Evolutionary conservation across 345 rosid genomes (phyloP).

Genomic region (Orychophragmus violaceus): DNA sequence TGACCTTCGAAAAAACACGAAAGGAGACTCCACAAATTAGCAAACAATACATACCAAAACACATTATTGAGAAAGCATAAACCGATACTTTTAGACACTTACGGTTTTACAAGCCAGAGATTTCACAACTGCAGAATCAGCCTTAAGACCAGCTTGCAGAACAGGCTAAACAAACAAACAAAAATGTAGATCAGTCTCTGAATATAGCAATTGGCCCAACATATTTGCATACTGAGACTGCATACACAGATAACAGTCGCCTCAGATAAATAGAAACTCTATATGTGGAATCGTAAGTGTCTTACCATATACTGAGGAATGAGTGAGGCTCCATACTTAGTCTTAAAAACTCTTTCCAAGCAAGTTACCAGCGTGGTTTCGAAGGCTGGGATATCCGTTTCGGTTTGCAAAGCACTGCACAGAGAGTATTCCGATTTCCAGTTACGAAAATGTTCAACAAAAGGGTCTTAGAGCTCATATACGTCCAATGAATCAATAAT

Average conservation of each 20-base stretch:
- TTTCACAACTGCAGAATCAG: constrained; percentile 52
- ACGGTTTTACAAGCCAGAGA: constrained; percentile 83
- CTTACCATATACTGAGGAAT: constrained; percentile 72
- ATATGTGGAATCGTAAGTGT: no score
- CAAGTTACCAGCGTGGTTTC: constrained; percentile 52
- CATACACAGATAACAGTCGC: background rate
- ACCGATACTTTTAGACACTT: constrained; percentile 12
- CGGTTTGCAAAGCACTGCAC: constrained; percentile 65
- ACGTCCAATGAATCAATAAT: background rate
- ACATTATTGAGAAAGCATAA: background rate
- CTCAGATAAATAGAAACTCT: background rate
- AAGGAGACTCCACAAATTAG: constrained; percentile 7
- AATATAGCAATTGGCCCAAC: background rate
- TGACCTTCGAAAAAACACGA: constrained; percentile 37
- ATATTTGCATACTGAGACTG: background rate
- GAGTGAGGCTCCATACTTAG: constrained; percentile 68
- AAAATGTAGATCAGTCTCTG: background rate
- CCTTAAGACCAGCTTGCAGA: constrained; percentile 62
- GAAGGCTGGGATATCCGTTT: constrained; percentile 48
- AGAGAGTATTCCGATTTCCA: background rate
- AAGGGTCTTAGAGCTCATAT: background rate
- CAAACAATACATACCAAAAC: background rate
- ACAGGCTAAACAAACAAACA: constrained; percentile 44
- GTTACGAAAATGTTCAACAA: background rate
- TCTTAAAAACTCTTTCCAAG: constrained; percentile 63